A percentile compares a stretch with the other conserved stretches of the same genome.
These are phyloP conservation scores for Phaffia australis DNA, from an alignment of 768 basidiomycete genomes.

Conservation along the genomic window DNA sequence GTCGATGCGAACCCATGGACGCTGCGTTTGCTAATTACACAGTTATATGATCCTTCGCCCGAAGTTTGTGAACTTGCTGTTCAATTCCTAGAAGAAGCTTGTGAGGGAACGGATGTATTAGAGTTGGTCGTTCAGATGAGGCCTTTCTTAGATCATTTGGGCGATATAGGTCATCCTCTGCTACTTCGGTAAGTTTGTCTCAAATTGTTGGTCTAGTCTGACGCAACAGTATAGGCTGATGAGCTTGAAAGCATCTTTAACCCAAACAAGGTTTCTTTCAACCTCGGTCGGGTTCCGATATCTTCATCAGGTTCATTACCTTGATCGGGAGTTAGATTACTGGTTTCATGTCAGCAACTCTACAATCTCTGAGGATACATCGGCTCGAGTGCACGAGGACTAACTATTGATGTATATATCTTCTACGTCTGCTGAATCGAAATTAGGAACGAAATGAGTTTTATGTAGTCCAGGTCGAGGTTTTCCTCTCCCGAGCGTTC, in stretches of 20 bases:
- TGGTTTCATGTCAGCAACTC: conserved; percentile 73
- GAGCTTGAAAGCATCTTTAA: conserved; percentile 11
- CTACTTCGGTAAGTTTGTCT: conserved; percentile 60
- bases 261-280: conserved; percentile 67
- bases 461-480: conserved; percentile 88
- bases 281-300: conserved; percentile 86
- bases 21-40: conserved; percentile 78
- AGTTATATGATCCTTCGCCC: conserved; percentile 81
- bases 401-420: neutral
- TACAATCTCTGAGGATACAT: neutral
- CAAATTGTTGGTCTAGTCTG: neutral
- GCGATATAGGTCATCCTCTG: conserved; percentile 78
- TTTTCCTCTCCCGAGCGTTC: conserved; percentile 74
- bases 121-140: conserved; percentile 88
- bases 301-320: conserved; percentile 80
- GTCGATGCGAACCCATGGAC: conserved; percentile 70
- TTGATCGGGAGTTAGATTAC: conserved; percentile 85
- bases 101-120: conserved; percentile 68
- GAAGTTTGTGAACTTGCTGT: conserved; percentile 88
- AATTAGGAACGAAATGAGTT: conserved; percentile 77
- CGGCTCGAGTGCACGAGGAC: neutral
- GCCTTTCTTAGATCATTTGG: conserved; percentile 88
- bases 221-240: neutral
- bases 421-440: neutral
- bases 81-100: conserved; percentile 76